Percentiles rank a stretch among this genome's conserved stretches.
Evolutionary conservation across 331 rosid species (phyloP).

Genomic region (Pyrus hybrid): DNA sequence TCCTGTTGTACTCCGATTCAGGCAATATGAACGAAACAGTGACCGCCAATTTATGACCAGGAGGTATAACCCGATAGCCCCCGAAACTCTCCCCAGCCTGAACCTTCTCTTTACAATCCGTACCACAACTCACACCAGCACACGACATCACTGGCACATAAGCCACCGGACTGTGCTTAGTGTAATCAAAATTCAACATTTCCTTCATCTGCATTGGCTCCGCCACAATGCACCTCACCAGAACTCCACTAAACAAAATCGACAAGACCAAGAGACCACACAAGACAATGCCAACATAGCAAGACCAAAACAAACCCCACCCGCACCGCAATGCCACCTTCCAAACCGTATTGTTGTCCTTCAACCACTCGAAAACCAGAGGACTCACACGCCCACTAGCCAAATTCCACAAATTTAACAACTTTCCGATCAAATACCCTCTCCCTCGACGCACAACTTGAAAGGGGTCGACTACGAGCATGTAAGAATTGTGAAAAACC

Average conservation of each 20-base stretch:
- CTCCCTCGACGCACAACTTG: conserved; percentile 30
- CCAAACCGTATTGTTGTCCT: conserved; percentile 41
- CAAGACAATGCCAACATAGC: conserved; percentile 45
- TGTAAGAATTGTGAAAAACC: conserved; percentile 28
- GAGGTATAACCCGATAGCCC: conserved; percentile 37
- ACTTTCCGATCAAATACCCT: conserved; percentile 11
- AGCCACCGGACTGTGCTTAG: conserved; percentile 60
- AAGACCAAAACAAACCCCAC: conserved; percentile 63
- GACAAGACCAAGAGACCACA: conserved; percentile 44
- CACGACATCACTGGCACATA: conserved; percentile 49
- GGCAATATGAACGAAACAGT: conserved; percentile 47
- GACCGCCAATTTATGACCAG: conserved; percentile 38
- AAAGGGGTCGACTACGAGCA: conserved; percentile 50
- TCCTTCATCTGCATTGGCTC: conserved; percentile 53
- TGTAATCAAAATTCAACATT: conserved; percentile 61
- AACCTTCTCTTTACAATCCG: conserved; percentile 20
- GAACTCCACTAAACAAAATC: conserved; percentile 35
- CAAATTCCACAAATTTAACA: conserved; percentile 11
- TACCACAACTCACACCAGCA: conserved; percentile 23
- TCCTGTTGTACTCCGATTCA: conserved; percentile 72
- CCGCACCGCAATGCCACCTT: conserved; percentile 41
- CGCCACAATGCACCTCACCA: conserved; percentile 44
- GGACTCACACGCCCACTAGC: conserved; percentile 21
- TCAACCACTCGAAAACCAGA: conserved; percentile 20
- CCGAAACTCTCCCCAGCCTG: conserved; percentile 12